Conservation (phyloP, 441 rosid species). For the Kokia cookei region DNA sequence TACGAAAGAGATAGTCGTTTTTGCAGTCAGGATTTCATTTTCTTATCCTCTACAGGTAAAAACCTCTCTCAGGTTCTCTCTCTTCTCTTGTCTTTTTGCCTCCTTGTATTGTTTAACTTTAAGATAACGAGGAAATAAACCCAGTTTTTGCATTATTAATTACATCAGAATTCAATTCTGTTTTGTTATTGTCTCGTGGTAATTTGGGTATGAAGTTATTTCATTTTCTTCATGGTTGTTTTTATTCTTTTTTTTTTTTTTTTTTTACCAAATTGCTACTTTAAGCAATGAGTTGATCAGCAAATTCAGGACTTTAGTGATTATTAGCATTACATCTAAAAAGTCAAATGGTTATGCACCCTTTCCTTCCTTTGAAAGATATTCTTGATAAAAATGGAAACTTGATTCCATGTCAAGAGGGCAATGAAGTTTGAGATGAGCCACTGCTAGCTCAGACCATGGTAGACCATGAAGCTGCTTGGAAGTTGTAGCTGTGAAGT, state of each 20-base stretch:
- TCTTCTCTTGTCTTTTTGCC: not conserved
- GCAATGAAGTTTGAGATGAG: constrained; percentile 13
- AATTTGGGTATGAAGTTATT: not conserved
- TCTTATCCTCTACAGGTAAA: not conserved
- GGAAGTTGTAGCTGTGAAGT: not conserved
- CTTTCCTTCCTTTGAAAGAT: not conserved
- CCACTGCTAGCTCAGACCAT: constrained; percentile 8
- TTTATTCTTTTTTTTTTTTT: not conserved
- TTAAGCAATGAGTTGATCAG: not conserved
- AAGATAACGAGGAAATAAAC: not conserved
- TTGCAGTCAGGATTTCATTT: not conserved
- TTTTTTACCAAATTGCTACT: not conserved
- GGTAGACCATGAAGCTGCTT: constrained; percentile 11
- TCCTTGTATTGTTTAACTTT: not conserved
- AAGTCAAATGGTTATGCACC: not conserved
- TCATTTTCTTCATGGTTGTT: not conserved
- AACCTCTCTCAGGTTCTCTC: not conserved
- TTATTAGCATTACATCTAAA: not conserved
- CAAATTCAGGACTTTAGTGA: not conserved
- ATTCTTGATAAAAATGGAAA: not conserved
- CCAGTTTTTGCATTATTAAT: not conserved
- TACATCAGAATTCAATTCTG: not conserved
- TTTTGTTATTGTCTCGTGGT: not conserved
- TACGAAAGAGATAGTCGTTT: not conserved
- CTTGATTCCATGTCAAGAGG: not conserved